These are phyloP conservation scores for Delphinella strobiligena DNA, from an alignment of 2,329 filamentous ascomycete species.

Conservation along the genomic window DNA sequence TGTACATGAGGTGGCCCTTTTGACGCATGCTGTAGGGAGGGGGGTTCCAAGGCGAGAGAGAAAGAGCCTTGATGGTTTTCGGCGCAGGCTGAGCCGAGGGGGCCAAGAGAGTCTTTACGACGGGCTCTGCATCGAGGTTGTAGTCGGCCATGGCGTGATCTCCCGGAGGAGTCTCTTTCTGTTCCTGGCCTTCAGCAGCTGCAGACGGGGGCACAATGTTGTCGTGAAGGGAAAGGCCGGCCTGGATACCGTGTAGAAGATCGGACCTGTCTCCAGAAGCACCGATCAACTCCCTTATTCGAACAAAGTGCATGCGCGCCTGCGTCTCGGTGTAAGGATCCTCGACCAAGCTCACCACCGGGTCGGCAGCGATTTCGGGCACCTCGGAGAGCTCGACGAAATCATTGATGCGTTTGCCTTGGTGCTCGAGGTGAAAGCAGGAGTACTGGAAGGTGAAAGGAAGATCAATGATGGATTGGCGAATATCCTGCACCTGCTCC, in stretches of 20 bases:
- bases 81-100: conserved; percentile 54
- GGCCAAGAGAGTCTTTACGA: conserved; percentile 61
- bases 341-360: conserved; percentile 71
- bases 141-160: conserved; percentile 51
- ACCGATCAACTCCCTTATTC: conserved; percentile 84
- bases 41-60: conserved; percentile 90
- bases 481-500: conserved; percentile 93
- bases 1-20: conserved; percentile 84
- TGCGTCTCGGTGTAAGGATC: conserved; percentile 99
- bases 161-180: conserved; percentile 14
- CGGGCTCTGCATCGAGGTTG: conserved; percentile 59
- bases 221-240: conserved; percentile 80
- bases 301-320: conserved; percentile 83
- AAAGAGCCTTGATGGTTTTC: conserved; percentile 82
- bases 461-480: conserved; percentile 89
- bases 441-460: conserved; percentile 93
- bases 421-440: conserved; percentile 94
- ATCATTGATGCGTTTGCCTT: conserved; percentile 83
- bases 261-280: conserved; percentile 83
- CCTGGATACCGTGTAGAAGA: conserved; percentile 70
- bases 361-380: conserved; percentile 60
- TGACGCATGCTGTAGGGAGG: conserved; percentile 84
- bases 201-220: conserved; percentile 36
- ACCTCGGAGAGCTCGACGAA: conserved; percentile 88
- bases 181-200: conserved; percentile 3